Evolutionary conservation across 768 basidiomycete genomes (phyloP), one percentile per base, ranked within the genome.

Genomic region (Lactarius deliciosus): DNA sequence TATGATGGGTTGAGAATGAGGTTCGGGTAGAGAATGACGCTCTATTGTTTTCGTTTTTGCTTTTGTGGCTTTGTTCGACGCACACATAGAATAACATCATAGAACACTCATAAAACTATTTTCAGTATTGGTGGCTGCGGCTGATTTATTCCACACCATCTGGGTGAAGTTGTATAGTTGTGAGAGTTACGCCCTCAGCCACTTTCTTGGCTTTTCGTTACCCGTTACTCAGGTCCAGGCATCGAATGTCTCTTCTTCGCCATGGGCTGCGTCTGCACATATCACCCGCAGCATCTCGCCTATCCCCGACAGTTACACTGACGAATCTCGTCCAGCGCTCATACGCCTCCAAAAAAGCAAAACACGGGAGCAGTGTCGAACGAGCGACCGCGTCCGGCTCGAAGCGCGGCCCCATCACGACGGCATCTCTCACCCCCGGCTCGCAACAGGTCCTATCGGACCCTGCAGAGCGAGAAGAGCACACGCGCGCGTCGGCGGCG

Each of bases 1-100:
- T 98, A 95, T 72, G 93, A 96, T 73, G 89, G 86, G 38, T 78
- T 96, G 71, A 83, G 77, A 69, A 79, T 76, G 64, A 75, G 76
- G 40, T 87, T 88, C 77, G 81, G 84, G 38, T 79, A 74, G 61
- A n/a, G 25, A 18, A 18, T 0, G n/a, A 25, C 20, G 7, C 2
- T 25, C 11, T 22, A n/a, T 58, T 40, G 13, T 40, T 40, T 40
- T 22, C n/a, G 38, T 40, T 40, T 58, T 36, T 11, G 30, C 32
- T 32, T 63, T 62, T 22, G 22, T 58, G 34, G 7, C 32, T 41
- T 66, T 41, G 25, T 63, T 43, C 34, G 34, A 22, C 61, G 38
- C 32, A 58, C 65, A 43, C 10, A 41, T 58, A 62, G 61, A 62
- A 50, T 54, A 15, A 61, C 20, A 5, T 5, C 6, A 36, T 55